Evolutionary conservation across 345 rosid species (phyloP), one percentile per base, ranked within the genome.

Genomic region (Schrenkiella parvula): DNA sequence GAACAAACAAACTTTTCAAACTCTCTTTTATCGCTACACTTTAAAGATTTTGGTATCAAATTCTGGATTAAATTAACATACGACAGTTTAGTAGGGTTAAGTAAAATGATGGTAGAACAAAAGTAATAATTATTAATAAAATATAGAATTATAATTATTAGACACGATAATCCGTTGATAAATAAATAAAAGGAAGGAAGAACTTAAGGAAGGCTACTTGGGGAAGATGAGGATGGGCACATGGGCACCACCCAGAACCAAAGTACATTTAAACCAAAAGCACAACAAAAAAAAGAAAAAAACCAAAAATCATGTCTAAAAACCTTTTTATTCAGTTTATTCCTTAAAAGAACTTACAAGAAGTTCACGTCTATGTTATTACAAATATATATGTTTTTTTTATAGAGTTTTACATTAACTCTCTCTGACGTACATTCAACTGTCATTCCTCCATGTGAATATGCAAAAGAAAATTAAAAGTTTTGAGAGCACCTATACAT

Each of bases 331-430:
- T 69, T 68, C 51, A 31, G 15, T 42, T 75, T 15, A 67, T 75
- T 75, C 57, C 79, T 75, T 41, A 70, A 38, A 67, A 80, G 72
- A 82, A 73, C 74, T 79, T 87, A 81, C 89, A 81, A 86, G 91
- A 83, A 71, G 81, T 78, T 87, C 89, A 82, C 90, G 87, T 89
- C 88, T 79, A 79, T 78, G 68, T 58, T 74, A 47, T 67, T 48
- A 52, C 41, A 71, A 8, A 32, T 53, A 53, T 34, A 61, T 48
- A 56, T 64, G 1, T 53, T 60, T 43, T 43, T 38, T 19, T 8
- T 43, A 41, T 71, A 79, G 79, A 81, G 71, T 23, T 60, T 51
- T 73, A 64, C 79, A 64, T 68, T 74, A 67, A 71, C 58, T 71
- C 77, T 58, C 85, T 65, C 78, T 46, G 77, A 10, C 90, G 88